Evolutionary conservation across 106 monocot species (phyloP), one percentile per base, ranked within the genome.

Genomic region (Posidonia australis): DNA sequence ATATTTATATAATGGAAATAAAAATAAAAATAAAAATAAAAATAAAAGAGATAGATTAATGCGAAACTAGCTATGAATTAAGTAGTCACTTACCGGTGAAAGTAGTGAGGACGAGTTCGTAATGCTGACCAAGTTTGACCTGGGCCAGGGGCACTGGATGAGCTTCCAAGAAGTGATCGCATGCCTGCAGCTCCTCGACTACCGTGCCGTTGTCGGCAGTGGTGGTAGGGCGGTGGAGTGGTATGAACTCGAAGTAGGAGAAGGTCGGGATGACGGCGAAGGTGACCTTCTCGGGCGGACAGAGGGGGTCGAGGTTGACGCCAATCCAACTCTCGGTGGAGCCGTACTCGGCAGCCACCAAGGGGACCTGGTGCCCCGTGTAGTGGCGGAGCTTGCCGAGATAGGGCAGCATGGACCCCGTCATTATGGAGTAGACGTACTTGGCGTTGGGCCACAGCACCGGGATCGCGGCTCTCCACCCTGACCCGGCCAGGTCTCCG

Each of bases 271-370:
- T 21, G 12, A 86, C 76, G 3, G 77, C 62, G 51, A 86, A 86
- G 21, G 53, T 70, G 17, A 67, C 76, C 10, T 18, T 26, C 72
- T 86, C 81, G 0, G 79, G 81, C 0, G 85, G 79, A 18, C 61
- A 68, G 6, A 2, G 17, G 1, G 85, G 85, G 4, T 69, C 76
- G 27, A 86, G 44, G 59, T 82, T 86, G 9, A 74, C 76, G 21
- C 85, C 85, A 19, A 86, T 82, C 85, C 85, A 86, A 54, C 81
- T 58, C 67, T 86, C 85, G 0, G 81, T 75, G 29, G 85, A 78
- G 16, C 85, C 81, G 30, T 86, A 86, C 24, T 86, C 85, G 5
- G 79, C 81, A 5, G 76, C 70, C 55, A 86, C 69, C 14, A 86
- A 44, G 1, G 85, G 61, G 63, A 82, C 16, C 12, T 46, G 51